Percentiles rank a stretch among this genome's conserved stretches.
Evolutionary conservation across 1,284 basidiomycete species (phyloP).

Genomic region (Coriolopsis trogii): DNA sequence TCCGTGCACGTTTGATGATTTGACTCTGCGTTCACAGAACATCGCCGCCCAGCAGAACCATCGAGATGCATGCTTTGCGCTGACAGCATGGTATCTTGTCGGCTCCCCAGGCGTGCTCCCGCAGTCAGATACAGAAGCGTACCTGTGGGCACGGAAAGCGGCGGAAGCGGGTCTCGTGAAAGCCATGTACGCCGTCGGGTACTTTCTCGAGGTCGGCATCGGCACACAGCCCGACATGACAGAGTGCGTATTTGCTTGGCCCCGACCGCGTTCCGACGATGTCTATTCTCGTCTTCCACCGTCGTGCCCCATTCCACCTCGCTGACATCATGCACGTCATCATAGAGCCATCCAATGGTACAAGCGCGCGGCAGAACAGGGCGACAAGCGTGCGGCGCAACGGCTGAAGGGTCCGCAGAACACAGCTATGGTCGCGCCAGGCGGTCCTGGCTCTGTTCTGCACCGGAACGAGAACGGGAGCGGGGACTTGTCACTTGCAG

Average conservation of each 20-base stretch:
- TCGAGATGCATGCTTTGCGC: constrained; percentile 95
- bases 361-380: constrained; percentile 88
- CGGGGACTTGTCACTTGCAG: constrained; percentile 35
- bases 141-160: constrained; percentile 91
- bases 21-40: constrained; percentile 58
- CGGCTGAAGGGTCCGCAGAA: constrained; percentile 73
- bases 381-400: constrained; percentile 92
- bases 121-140: constrained; percentile 98
- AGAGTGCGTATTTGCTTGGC: constrained; percentile 53
- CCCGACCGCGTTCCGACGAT: not conserved
- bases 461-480: constrained; percentile 51
- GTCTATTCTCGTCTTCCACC: not conserved
- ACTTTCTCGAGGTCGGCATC: constrained; percentile 95
- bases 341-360: constrained; percentile 81
- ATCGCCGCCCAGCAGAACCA: constrained; percentile 98
- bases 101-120: constrained; percentile 97
- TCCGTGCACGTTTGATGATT: constrained; percentile 4
- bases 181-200: constrained; percentile 96
- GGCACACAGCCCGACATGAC: constrained; percentile 71
- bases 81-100: constrained; percentile 99
- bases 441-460: constrained; percentile 61
- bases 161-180: constrained; percentile 89
- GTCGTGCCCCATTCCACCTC: not conserved
- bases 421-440: constrained; percentile 56
- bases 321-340: not conserved